Evolutionary conservation across 2,329 filamentous ascomycete genomes (phyloP), one percentile per base, ranked within the genome.

Genomic region (Fusarium caatingaense): DNA sequence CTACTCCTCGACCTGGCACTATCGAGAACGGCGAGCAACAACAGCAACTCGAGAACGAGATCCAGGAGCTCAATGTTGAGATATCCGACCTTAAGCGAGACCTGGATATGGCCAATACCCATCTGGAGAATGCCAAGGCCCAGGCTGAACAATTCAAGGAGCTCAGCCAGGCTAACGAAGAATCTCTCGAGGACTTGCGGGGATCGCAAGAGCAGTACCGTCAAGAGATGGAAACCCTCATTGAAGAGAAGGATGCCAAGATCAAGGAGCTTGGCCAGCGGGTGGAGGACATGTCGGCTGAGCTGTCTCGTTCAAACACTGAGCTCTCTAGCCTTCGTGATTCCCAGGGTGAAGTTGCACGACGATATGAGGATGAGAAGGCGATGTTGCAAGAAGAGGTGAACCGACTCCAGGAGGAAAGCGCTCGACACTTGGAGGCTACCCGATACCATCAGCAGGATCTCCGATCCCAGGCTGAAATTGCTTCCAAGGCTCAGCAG

Each of bases 401-500:
- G 56, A 84, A 87, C 23, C 89, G 93, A 34, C 83, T 98, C 28
- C 96, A 93, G 78, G 93, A 97, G 49, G 92, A 97, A 72, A 91
- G 92, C 61, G 92, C 94, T 71, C 89, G 92, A 56, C 91, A 95
- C 78, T 86, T 89, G 64, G 92, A 93, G 65, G 91, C 94, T 51
- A 90, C 93, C 32, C 90, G 93, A 71, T 93, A 92, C 77, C 92
- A 97, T 77, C 93, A 97, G 77, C 92, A 97, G 74, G 94, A 98
- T 74, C 88, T 98, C 44, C 94, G 96, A 66, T 91, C 93, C 0
- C 96, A 99, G 79, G 94, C 95, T 28, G 92, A 97, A 46, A 98
- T 99, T 75, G 94, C 96, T 4, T 91, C 93, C 56, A 92, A 93
- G 78, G 94, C 96, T 6, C 96, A 99, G 78, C 92, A 97, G 77